These are phyloP conservation scores for Chrysanthemum makinoi DNA, from an alignment of 129 eudicot species.

Conservation along the genomic window DNA sequence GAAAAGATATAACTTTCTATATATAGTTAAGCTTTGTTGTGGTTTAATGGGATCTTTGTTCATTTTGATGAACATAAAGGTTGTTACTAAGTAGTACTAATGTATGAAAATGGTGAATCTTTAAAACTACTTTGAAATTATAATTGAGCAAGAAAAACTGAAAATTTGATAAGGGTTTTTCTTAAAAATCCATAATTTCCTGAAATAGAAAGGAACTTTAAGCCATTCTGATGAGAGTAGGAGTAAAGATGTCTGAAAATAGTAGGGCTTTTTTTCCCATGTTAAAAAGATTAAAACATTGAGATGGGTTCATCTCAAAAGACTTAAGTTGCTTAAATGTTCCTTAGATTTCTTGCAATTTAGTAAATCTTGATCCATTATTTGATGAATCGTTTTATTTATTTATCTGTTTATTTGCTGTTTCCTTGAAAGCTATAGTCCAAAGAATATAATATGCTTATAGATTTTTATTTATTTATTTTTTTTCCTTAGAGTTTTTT, in stretches of 20 bases:
- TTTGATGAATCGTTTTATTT: constrained; percentile 12
- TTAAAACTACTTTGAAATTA: constrained; percentile 3
- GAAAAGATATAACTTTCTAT: constrained; percentile 13
- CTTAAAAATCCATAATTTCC: too few species aligned
- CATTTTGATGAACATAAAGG: neutral
- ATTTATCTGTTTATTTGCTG: neutral
- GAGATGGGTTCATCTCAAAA: constrained; percentile 9
- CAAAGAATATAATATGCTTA: constrained; percentile 5
- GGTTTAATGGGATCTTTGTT: neutral
- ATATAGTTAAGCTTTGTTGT: neutral
- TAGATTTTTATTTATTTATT: neutral
- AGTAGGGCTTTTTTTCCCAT: too few species aligned
- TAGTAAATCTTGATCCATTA: constrained; percentile 8
- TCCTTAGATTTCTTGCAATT: neutral
- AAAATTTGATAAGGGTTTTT: neutral
- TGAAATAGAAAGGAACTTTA: too few species aligned
- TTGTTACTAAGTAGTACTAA: neutral
- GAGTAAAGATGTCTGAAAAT: too few species aligned
- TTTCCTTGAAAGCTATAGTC: constrained; percentile 6
- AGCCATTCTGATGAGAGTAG: too few species aligned
- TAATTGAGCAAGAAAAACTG: constrained; percentile 4
- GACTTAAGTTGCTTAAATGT: neutral
- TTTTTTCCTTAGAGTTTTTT: too few species aligned
- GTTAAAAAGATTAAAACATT: too few species aligned
- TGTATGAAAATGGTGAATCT: neutral